phyloP scores from a whole-genome alignment of 108 stramenopile species.

The Nitzschia sp. region DNA sequence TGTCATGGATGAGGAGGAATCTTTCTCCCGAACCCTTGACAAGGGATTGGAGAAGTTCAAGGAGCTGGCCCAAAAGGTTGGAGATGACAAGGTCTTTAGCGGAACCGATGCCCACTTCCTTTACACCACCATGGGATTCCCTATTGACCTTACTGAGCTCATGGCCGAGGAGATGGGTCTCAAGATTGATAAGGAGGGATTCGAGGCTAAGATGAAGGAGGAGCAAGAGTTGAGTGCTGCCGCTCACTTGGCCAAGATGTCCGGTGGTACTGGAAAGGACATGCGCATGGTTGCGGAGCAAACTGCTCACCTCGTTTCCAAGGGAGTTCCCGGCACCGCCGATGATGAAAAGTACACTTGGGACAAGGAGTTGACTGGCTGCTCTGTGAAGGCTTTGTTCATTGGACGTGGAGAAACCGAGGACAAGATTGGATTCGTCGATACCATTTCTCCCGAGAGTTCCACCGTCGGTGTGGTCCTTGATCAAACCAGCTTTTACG shows the following conservation, averaged over 20 bases:
- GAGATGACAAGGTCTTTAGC: slow-evolving; percentile 71
- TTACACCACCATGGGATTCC: slow-evolving; percentile 98
- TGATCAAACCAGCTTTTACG: slow-evolving; percentile 93
- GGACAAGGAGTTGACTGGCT: slow-evolving; percentile 74
- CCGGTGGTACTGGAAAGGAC: slow-evolving; percentile 88
- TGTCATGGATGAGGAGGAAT: slow-evolving; percentile 92
- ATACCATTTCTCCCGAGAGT: slow-evolving; percentile 61
- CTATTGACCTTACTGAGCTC: slow-evolving; percentile 95
- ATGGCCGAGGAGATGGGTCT: slow-evolving; percentile 98
- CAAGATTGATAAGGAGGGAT: slow-evolving; percentile 88
- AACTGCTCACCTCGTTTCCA: slow-evolving; percentile 82
- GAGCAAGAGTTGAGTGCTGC: slow-evolving; percentile 78
- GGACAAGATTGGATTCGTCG: slow-evolving; percentile 86
- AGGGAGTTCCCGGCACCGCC: slow-evolving; percentile 78
- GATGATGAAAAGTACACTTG: slow-evolving; percentile 88
- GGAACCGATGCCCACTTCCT: slow-evolving; percentile 94
- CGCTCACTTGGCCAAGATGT: slow-evolving; percentile 75
- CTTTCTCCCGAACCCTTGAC: slow-evolving; percentile 94
- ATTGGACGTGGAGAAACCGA: slow-evolving; percentile 88
- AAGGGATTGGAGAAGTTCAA: slow-evolving; percentile 93
- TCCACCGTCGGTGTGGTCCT: slow-evolving; percentile 89
- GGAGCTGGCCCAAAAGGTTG: slow-evolving; percentile 72
- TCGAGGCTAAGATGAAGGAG: slow-evolving; percentile 87
- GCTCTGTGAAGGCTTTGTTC: slow-evolving; percentile 85
- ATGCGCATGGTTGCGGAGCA: slow-evolving; percentile 97